These are phyloP conservation scores for Populus hybrid DNA, from an alignment of 441 rosid species.

Conservation along the genomic window DNA sequence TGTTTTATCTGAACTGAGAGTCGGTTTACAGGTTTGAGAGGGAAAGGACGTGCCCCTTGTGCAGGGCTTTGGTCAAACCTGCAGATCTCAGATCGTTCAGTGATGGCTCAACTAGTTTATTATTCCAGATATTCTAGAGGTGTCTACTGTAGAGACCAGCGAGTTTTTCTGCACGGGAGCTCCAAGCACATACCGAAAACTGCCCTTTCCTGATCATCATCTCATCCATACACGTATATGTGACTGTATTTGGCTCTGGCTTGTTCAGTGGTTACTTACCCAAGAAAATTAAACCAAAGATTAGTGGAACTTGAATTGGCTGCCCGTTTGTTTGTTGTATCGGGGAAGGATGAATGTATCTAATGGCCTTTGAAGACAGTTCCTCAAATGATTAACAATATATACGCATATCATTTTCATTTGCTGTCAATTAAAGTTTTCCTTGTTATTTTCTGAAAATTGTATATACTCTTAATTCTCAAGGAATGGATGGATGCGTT, in stretches of 20 bases:
- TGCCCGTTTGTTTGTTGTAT: slow-evolving; percentile 28
- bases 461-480: background rate
- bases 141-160: slow-evolving; percentile 16
- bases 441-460: background rate
- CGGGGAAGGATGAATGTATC: slow-evolving; percentile 25
- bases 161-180: slow-evolving; percentile 25
- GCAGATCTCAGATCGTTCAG: slow-evolving; percentile 72
- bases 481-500: background rate
- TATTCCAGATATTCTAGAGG: slow-evolving; percentile 58
- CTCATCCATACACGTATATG: slow-evolving; percentile 22
- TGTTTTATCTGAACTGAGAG: slow-evolving; percentile 4
- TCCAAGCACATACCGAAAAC: slow-evolving; percentile 17
- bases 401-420: background rate
- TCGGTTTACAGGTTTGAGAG: slow-evolving; percentile 60
- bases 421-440: slow-evolving; percentile 16
- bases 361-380: slow-evolving; percentile 19
- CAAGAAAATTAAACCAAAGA: slow-evolving; percentile 19
- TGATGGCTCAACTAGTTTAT: slow-evolving; percentile 70
- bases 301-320: slow-evolving; percentile 26
- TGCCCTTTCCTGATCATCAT: slow-evolving; percentile 8
- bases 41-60: slow-evolving; percentile 74
- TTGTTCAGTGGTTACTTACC: slow-evolving; percentile 11
- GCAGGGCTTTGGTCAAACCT: slow-evolving; percentile 68
- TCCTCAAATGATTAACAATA: background rate
- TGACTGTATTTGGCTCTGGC: slow-evolving; percentile 22